phyloP scores from a whole-genome alignment of 2,329 filamentous ascomycete genomes.

The Fusarium sp. region DNA sequence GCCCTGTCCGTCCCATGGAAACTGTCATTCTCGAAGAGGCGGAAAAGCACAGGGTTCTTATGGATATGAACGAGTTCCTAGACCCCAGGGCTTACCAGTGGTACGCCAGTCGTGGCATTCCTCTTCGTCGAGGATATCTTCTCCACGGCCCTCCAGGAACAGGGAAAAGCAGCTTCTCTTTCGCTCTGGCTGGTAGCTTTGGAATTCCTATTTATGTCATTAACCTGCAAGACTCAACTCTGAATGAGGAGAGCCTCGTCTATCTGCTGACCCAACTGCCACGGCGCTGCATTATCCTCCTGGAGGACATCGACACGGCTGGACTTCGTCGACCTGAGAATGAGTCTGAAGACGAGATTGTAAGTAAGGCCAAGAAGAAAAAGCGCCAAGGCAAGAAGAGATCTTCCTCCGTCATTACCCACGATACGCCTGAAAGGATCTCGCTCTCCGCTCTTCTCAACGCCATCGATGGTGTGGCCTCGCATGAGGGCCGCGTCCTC shows the following conservation, averaged over 20 bases:
- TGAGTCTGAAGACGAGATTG: no score
- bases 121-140: not conserved
- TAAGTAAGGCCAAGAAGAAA: no score
- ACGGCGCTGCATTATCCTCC: not conserved
- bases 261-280: not conserved
- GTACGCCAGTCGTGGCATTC: not conserved
- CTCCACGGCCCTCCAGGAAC: not conserved
- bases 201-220: not conserved
- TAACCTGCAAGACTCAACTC: not conserved
- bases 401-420: not conserved
- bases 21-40: not conserved
- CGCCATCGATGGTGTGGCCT: not conserved
- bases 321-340: not conserved
- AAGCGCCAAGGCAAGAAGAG: not conserved
- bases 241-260: not conserved
- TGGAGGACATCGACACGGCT: not conserved
- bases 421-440: not conserved
- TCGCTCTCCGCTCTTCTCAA: not conserved
- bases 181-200: not conserved
- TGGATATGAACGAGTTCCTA: not conserved
- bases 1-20: not conserved
- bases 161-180: not conserved
- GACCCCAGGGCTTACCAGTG: not conserved
- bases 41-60: not conserved
- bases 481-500: not conserved